These are phyloP conservation scores for Thalia dealbata DNA, from an alignment of 176 grass and related monocot genomes.

Conservation along the genomic window DNA sequence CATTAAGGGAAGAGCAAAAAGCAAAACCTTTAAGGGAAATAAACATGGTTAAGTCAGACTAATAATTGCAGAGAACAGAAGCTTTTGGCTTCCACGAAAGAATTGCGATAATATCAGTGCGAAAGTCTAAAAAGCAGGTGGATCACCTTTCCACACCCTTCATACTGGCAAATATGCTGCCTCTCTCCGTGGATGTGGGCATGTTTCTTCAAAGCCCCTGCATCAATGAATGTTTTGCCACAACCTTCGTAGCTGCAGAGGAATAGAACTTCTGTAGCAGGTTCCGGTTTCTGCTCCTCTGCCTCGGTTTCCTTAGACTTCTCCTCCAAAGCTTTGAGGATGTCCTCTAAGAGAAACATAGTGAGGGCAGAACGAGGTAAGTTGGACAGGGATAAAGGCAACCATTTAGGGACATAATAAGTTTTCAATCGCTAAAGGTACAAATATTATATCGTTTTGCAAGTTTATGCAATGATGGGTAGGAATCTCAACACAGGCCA, in stretches of 20 bases:
- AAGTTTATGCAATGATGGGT: neutral
- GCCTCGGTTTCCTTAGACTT: constrained; percentile 42
- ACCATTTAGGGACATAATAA: constrained; percentile 1
- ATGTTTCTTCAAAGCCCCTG: constrained; percentile 67
- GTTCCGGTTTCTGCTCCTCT: constrained; percentile 44
- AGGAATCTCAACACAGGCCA: neutral
- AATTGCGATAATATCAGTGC: too few species aligned
- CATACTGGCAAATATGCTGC: constrained; percentile 72
- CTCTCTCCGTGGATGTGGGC: constrained; percentile 74
- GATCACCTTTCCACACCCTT: constrained; percentile 73
- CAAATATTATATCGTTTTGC: neutral
- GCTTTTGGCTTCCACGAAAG: neutral
- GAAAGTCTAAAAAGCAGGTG: neutral
- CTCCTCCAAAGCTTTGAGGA: constrained; percentile 49
- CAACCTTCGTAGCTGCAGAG: constrained; percentile 87
- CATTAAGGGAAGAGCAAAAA: neutral
- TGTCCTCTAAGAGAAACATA: constrained; percentile 50
- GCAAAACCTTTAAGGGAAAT: neutral
- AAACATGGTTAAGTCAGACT: neutral
- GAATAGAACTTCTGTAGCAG: constrained; percentile 73
- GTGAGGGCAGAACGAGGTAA: neutral
- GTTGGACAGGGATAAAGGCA: constrained; percentile 3
- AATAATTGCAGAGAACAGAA: neutral
- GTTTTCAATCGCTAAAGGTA: neutral
- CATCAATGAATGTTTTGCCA: constrained; percentile 72